Evolutionary conservation across 768 basidiomycete genomes (phyloP).

Genomic region (Podaxis sp.): DNA sequence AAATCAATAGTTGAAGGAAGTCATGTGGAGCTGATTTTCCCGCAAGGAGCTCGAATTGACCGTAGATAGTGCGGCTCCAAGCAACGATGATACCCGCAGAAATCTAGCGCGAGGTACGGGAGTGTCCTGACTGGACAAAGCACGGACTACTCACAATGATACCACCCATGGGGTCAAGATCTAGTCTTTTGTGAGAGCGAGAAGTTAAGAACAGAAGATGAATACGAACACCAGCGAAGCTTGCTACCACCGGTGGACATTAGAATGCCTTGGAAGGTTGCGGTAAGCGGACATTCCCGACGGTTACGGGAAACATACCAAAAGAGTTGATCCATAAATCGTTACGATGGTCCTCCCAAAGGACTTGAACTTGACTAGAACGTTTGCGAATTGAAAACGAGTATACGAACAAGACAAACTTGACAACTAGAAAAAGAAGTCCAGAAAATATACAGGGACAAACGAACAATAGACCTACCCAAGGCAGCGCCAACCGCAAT

Average conservation of each 20-base stretch:
- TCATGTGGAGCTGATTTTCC: slow-evolving; percentile 92
- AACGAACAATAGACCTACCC: slow-evolving; percentile 39
- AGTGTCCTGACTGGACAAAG: not conserved
- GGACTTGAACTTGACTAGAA: slow-evolving; percentile 90
- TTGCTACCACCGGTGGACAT: slow-evolving; percentile 85
- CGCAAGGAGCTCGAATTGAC: slow-evolving; percentile 82
- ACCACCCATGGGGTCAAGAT: slow-evolving; percentile 76
- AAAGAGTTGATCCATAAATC: slow-evolving; percentile 86
- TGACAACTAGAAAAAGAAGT: slow-evolving; percentile 53
- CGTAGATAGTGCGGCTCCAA: slow-evolving; percentile 75
- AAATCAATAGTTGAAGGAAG: slow-evolving; percentile 87
- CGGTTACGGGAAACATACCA: slow-evolving; percentile 37
- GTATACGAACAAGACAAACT: slow-evolving; percentile 84
- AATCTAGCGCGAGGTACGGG: slow-evolving; percentile 45
- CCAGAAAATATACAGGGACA: slow-evolving; percentile 2
- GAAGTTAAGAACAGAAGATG: slow-evolving; percentile 7
- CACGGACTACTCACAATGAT: slow-evolving; percentile 52
- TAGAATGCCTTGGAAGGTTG: slow-evolving; percentile 55
- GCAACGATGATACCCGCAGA: slow-evolving; percentile 74
- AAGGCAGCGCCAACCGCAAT: slow-evolving; percentile 82
- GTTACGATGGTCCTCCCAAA: slow-evolving; percentile 97
- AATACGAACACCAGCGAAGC: slow-evolving; percentile 72
- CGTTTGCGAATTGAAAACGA: slow-evolving; percentile 74
- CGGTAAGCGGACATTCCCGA: not conserved
- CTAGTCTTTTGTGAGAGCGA: slow-evolving; percentile 28